A percentile compares a stretch with the other conserved stretches of the same genome.
phyloP scores from a whole-genome alignment of 2,329 filamentous ascomycete genomes.

The Phaeosphaeriaceae sp. region DNA sequence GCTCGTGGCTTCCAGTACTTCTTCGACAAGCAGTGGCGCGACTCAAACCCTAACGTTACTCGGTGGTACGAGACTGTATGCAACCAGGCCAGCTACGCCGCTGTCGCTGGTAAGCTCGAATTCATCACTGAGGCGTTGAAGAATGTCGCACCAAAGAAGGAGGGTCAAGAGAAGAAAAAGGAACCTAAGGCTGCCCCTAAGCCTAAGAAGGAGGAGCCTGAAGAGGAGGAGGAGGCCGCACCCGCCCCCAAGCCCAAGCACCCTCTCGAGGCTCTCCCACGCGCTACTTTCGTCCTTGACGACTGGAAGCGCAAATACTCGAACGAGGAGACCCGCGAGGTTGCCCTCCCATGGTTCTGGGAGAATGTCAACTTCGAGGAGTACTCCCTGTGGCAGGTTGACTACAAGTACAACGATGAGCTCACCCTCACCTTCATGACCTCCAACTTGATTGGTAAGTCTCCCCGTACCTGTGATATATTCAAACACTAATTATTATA shows the following conservation, averaged over 20 bases:
- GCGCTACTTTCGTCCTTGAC: conserved; percentile 82
- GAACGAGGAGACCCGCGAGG: conserved; percentile 84
- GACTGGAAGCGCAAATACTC: conserved; percentile 99
- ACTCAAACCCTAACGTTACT: conserved; percentile 80
- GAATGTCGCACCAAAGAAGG: conserved; percentile 76
- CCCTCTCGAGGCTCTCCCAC: conserved; percentile 83
- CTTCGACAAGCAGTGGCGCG: conserved; percentile 89
- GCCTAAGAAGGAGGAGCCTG: conserved; percentile 62
- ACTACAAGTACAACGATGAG: conserved; percentile 99
- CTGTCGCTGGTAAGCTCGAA: conserved; percentile 75
- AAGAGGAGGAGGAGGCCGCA: conserved; percentile 66
- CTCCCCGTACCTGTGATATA: neutral
- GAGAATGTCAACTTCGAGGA: conserved; percentile 92
- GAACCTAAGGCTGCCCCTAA: conserved; percentile 63
- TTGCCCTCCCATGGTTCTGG: conserved; percentile 97
- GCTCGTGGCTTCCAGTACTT: conserved; percentile 91
- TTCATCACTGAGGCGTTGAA: conserved; percentile 83
- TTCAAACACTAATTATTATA: conserved; percentile 31
- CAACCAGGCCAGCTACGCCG: conserved; percentile 90
- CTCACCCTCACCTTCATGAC: conserved; percentile 98
- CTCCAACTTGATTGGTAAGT: conserved; percentile 86
- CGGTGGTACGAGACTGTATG: conserved; percentile 95
- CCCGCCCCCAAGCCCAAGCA: conserved; percentile 92
- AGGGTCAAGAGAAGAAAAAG: conserved; percentile 72
- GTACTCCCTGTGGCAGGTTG: conserved; percentile 91